Evolutionary conservation across 257 asterid species (phyloP), one percentile per base, ranked within the genome.

Genomic region (Solanum chmielewskii): DNA sequence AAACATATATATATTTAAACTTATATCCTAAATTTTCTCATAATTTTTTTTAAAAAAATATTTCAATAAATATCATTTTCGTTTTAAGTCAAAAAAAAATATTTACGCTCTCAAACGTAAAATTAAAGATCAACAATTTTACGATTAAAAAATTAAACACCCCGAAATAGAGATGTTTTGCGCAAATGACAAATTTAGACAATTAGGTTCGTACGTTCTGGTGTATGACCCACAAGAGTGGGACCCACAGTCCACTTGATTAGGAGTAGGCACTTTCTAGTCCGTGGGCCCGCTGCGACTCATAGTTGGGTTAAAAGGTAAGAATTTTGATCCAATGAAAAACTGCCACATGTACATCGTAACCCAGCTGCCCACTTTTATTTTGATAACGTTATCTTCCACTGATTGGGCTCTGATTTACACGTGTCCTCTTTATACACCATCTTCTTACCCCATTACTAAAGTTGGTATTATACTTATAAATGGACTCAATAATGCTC

Each of bases 331-430:
- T 29, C 69, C 85, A 81, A 20, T 81, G 10, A 49, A 3, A 49
- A 11, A 5, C 2, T 10, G 85, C 66, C 95, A 91, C 93, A 93
- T 92, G 82, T 14, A 9, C 27, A 6, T 11, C 9, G 59, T 10
- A 74, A 88, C 91, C 91, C 90, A 86, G 86, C 85, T 29, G 2
- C 47, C 86, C 87, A 82, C 89, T 75, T 82, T 62, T 44, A 78
- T 88, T 88, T 85, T 41, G 87, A 94, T 94, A 92, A 92, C 92
- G 93, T 89, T 94, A 91, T 93, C 96, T 69, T 90, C 85, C 89
- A 82, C 75, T 88, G 89, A 90, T 89, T 90, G 89, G 92, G 86
- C 45, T 78, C 37, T 83, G 25, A 31, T 66, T 71, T 33, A 89
- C 94, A 92, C 94, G 95, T 93, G 93, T 91, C 89, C 31, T n/a